Evolutionary conservation across 2,329 filamentous ascomycete species (phyloP).

Genomic region (Aspergillus sp.): DNA sequence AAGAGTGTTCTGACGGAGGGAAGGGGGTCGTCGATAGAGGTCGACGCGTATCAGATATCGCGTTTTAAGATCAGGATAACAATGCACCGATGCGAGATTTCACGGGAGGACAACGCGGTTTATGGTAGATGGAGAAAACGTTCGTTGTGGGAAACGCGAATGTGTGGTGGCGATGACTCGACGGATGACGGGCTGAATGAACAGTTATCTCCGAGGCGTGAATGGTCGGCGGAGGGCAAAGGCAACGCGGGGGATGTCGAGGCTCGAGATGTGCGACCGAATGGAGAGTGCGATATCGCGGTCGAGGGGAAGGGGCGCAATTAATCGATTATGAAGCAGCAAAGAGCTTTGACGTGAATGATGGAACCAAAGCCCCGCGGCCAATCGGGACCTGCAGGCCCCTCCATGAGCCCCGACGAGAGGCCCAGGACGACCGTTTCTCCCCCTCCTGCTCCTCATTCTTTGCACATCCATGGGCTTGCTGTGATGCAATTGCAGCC

Average conservation of each 20-base stretch:
- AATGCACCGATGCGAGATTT: not conserved
- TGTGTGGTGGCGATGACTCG: constrained; percentile 24
- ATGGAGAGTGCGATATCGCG: not conserved
- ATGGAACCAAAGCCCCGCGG: constrained; percentile 7
- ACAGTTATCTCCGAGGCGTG: constrained; percentile 14
- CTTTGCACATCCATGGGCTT: not conserved
- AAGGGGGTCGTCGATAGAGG: constrained; percentile 10
- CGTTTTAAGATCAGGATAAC: not conserved
- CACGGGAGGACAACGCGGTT: not conserved
- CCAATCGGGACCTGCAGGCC: constrained; percentile 37
- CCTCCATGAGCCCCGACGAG: constrained; percentile 40
- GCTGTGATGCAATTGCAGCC: constrained; percentile 4
- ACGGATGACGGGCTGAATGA: constrained; percentile 1
- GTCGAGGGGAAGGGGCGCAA: constrained; percentile 4
- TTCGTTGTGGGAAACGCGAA: constrained; percentile 2
- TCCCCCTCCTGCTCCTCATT: not conserved
- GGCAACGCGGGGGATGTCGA: not conserved
- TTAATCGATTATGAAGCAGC: not conserved
- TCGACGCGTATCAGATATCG: constrained; percentile 19
- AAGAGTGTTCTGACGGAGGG: constrained; percentile 28
- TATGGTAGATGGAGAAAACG: constrained; percentile 1
- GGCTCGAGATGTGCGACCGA: constrained; percentile 17
- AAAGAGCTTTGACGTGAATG: not conserved
- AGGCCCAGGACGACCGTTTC: constrained; percentile 22
- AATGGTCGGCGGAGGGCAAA: not conserved